phyloP scores from a whole-genome alignment of 2,329 filamentous ascomycete species.

The Ceratocystis destructans region DNA sequence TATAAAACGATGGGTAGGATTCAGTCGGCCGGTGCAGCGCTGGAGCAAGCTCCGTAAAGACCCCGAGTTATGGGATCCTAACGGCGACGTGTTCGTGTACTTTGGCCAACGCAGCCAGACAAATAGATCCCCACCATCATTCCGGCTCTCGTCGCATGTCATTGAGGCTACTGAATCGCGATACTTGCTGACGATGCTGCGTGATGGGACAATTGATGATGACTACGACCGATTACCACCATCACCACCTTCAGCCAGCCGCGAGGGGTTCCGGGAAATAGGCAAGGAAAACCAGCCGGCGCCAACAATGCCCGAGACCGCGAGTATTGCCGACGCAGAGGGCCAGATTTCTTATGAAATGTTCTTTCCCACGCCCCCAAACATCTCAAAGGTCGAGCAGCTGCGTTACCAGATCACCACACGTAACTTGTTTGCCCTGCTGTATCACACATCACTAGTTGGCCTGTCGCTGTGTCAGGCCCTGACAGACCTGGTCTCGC shows the following conservation, averaged over 20 bases:
- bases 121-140: conserved; percentile 37
- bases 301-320: conserved; percentile 28
- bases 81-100: conserved; percentile 46
- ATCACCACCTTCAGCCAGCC: conserved; percentile 26
- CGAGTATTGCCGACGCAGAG: conserved; percentile 35
- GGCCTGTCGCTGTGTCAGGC: conserved; percentile 50
- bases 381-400: conserved; percentile 35
- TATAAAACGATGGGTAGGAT: conserved; percentile 41
- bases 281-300: conserved; percentile 28
- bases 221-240: conserved; percentile 33
- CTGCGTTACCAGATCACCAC: conserved; percentile 50
- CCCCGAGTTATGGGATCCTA: conserved; percentile 46
- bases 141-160: conserved; percentile 44
- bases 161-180: conserved; percentile 45
- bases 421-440: conserved; percentile 53
- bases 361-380: conserved; percentile 45
- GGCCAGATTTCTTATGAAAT: conserved; percentile 48
- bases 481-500: conserved; percentile 45
- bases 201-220: conserved; percentile 40
- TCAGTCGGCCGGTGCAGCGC: conserved; percentile 31
- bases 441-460: conserved; percentile 51
- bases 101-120: conserved; percentile 35
- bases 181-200: conserved; percentile 39
- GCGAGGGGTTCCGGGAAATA: conserved; percentile 17
- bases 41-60: conserved; percentile 48